Evolutionary conservation across 2,329 filamentous ascomycete genomes (phyloP).

Genomic region (Botrytis deweyae): DNA sequence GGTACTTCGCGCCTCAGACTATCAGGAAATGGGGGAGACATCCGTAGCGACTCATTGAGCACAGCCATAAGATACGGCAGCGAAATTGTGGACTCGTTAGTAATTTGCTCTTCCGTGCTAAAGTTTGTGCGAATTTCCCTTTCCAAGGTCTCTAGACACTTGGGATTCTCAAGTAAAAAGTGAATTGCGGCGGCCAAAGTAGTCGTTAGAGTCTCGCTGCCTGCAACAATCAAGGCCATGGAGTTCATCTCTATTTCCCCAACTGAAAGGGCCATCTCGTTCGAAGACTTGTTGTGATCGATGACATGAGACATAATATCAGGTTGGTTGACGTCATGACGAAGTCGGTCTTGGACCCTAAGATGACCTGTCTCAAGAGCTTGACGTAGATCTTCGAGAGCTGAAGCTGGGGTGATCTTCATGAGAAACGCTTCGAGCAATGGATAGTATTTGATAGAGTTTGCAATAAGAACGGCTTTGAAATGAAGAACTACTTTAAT

Average conservation of each 20-base stretch:
- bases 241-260: background rate
- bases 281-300: background rate
- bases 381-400: no score
- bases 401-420: background rate
- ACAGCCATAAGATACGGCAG: background rate
- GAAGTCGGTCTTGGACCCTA: background rate
- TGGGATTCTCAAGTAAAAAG: background rate
- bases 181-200: background rate
- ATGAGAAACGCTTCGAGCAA: background rate
- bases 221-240: background rate
- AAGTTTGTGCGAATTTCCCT: background rate
- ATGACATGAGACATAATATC: background rate
- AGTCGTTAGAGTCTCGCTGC: constrained; percentile 10
- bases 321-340: background rate
- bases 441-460: background rate
- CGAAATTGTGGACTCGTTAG: background rate
- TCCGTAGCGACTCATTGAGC: background rate
- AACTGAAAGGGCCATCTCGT: background rate
- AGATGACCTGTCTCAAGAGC: background rate
- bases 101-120: background rate
- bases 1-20: background rate
- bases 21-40: background rate
- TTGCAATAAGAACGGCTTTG: background rate
- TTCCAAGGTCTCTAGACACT: background rate
- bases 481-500: background rate